Evolutionary conservation across 106 monocot species (phyloP), one percentile per base, ranked within the genome.

Genomic region (Posidonia australis): DNA sequence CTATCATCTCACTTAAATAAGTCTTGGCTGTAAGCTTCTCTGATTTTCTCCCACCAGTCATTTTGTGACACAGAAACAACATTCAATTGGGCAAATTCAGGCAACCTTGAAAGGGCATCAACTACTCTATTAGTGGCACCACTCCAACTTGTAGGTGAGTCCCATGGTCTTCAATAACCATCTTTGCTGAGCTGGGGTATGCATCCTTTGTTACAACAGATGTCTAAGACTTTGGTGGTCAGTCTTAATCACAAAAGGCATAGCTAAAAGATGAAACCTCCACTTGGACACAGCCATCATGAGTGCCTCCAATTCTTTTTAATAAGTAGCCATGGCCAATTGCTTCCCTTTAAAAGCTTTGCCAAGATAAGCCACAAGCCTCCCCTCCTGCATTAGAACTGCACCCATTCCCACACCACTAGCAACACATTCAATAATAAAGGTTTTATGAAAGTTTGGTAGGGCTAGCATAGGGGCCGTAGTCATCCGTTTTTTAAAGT

Each of bases 401-500:
- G 36, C 61, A 5, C 36, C 61, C 61, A 61, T 19, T 1, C 41
- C 61, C n/a, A 17, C 17, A 1, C 61, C 61, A 12, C 16, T 19
- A 13, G 32, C 61, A 61, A 36, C 61, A 41, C 61, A 17, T 17
- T 61, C 61, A 14, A 61, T 61, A 18, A 10, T 18, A 42, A 61
- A 61, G 9, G 29, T 3, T 11, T 61, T 13, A 10, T 28, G 36
- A 11, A 36, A 42, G 24, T 61, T 20, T 14, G 61, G 61, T 19
- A 61, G 18, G 2, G 61, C 18, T 17, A 61, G 61, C 9, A 61
- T 31, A 12, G 36, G 18, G 9, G 61, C 22, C 7, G 36, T 36
- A 20, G 32, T 41, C 61, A 61, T 36, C 17, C 31, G 31, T 10
- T 36, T 17, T 42, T 61, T 17, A 42, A 42, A 2, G 2, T 31